A percentile compares a stretch with the other conserved stretches of the same genome.
These are phyloP conservation scores for Pythium sp. DNA, from an alignment of 352 stramenopile species.

Conservation along the genomic window DNA sequence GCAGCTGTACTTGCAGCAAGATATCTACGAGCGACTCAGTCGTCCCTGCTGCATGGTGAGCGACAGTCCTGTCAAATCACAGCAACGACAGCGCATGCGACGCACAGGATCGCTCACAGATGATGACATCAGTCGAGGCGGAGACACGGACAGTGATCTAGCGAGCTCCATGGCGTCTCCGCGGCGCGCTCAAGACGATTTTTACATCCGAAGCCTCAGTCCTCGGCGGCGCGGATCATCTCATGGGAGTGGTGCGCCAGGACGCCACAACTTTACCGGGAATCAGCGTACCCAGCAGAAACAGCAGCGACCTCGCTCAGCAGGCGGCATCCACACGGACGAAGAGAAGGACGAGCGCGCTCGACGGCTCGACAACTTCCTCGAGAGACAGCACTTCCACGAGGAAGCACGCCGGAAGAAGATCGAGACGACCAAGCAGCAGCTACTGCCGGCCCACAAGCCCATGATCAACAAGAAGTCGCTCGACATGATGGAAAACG, in stretches of 20 bases:
- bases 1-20: constrained; percentile 81
- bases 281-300: constrained; percentile 7
- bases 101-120: constrained; percentile 19
- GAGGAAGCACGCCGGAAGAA: constrained; percentile 64
- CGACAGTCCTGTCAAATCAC: constrained; percentile 13
- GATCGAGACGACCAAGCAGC: constrained; percentile 60
- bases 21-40: constrained; percentile 84
- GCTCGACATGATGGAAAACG: constrained; percentile 75
- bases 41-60: constrained; percentile 36
- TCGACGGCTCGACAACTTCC: constrained; percentile 61
- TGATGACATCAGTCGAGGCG: constrained; percentile 12
- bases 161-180: constrained; percentile 21
- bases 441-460: constrained; percentile 54
- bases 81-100: constrained; percentile 12
- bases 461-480: constrained; percentile 84
- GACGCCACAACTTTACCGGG: not conserved
- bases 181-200: constrained; percentile 48
- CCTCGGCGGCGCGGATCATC: constrained; percentile 12
- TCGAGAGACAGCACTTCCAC: constrained; percentile 73
- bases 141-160: constrained; percentile 23
- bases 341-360: constrained; percentile 52
- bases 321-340: constrained; percentile 34
- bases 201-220: constrained; percentile 34
- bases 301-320: constrained; percentile 48
- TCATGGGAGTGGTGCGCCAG: constrained; percentile 12